Base-by-base conservation (phyloP, 805 yeast genomes). In the Tetrapisispora fleetii region DNA sequence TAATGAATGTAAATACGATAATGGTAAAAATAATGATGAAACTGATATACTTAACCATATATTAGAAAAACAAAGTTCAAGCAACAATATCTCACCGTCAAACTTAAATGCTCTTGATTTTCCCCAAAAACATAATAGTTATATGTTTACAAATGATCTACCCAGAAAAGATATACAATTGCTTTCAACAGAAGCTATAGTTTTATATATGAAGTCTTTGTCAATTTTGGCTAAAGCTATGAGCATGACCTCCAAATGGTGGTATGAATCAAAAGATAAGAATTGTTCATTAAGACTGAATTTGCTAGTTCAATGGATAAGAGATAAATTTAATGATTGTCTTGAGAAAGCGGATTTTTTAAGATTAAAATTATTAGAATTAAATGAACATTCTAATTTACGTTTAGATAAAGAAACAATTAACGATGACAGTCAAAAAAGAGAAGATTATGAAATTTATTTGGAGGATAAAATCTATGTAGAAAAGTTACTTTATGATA, bases 171-270 rank as follows among this genome's bases (percentile, higher is more conserved):
- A 80, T 64, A 67, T 79, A 37, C 75, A 74, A 50, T 67, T 74
- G 11, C 69, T 89, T 5, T 80, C 95, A 50, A 89, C 85, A 55
- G 98, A 93, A 62, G 95, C 97, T 2, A 80, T 89, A 19, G 82
- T 82, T 1, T 69, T 91, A 48, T 91, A 89, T 65, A 83, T 89
- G 53, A 91, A 90, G 66, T 78, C 95, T 0, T 72, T 93, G 42
- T 80, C 95, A 1, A 68, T 90, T 16, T 72, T 91, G 46, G 91
- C 96, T 0, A 79, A 76, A 51, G 95, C 96, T 0, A 90, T 91
- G 95, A 75, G 79, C 45, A 65, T 80, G 38, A 95, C 96, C 1
- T 80, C 90, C 40, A 81, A 75, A 14, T 93, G 98, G 97, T 93
- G 98, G 98, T 75, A 78, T 52, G 67, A 66, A 36, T 71, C 70